Base-by-base conservation (phyloP, 257 asterid genomes). In the Echites panduratus region DNA sequence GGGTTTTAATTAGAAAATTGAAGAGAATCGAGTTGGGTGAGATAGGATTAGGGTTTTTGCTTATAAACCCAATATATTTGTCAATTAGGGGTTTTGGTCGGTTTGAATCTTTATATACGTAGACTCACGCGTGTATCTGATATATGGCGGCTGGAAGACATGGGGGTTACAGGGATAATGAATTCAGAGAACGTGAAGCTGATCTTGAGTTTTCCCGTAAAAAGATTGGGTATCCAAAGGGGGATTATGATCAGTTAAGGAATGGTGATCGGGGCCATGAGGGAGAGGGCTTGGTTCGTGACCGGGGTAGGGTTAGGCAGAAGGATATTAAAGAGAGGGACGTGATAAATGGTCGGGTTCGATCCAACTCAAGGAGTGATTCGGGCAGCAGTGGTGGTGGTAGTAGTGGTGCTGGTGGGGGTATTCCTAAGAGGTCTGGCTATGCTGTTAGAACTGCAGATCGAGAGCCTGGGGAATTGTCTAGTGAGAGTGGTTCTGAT, bases 391-490 rank as follows among this genome's bases (percentile, higher is more conserved):
- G 84, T 63, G 58, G 41, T 69, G 68, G 68, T 35, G 14, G 48
- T n/a, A n/a, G n/a, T 38, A 64, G 69, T 38, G 84, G 87, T 58
- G 66, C 70, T 16, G 59, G 38, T 76, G 77, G 75, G 16, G 76
- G 64, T 69, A 84, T 70, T 20, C 78, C 75, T 4, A 74, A 75
- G 82, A 79, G 86, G 77, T 43, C 69, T 53, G 85, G 76, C 47
- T 20, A 52, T 80, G 35, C 58, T 45, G 29, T 64, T 64, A 43
- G 69, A 71, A 66, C 67, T 27, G 64, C 43, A 48, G 98, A 88
- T 76, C 82, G 91, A 52, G 98, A 92, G 80, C 96, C 97, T 47
- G 98, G 98, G 73, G 98, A 92, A 82, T 78, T 92, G 80, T 89
- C 91, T 52, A 85, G 98, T 56, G 97, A 86, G 53, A 80, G 87